Evolutionary conservation across 495 filamentous ascomycete species (phyloP).

Genomic region (Penicillium taxi): DNA sequence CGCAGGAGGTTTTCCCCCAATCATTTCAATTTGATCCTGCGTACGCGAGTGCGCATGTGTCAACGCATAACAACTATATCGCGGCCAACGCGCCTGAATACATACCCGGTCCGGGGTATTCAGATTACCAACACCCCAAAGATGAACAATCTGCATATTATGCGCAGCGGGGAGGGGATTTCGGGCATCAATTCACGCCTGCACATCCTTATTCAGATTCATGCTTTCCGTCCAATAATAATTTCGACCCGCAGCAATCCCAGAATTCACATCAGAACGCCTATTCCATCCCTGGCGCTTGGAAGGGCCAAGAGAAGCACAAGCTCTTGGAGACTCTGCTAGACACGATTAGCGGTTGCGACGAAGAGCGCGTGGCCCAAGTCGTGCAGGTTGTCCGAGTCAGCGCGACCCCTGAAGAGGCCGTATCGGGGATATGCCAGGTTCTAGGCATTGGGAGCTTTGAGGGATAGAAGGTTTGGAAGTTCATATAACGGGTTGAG

Average conservation of each 20-base stretch:
- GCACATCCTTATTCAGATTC: conserved; percentile 3
- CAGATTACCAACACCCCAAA: too few relatives aligned
- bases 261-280: background rate
- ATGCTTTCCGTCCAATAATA: conserved; percentile 5
- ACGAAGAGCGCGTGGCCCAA: conserved; percentile 21
- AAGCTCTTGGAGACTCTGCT: conserved; percentile 23
- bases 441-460: conserved; percentile 17
- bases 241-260: conserved; percentile 1
- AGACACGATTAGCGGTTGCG: conserved; percentile 26
- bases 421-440: conserved; percentile 24
- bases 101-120: too few relatives aligned
- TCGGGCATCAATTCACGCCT: conserved; percentile 3
- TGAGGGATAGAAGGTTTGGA: too few relatives aligned
- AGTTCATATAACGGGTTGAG: too few relatives aligned
- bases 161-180: conserved; percentile 4
- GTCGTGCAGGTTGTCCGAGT: conserved; percentile 25
- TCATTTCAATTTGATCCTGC: too few relatives aligned
- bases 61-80: too few relatives aligned
- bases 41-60: too few relatives aligned
- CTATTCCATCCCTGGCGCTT: conserved; percentile 11
- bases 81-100: too few relatives aligned
- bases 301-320: conserved; percentile 21
- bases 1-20: too few relatives aligned
- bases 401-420: conserved; percentile 28
- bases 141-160: conserved; percentile 3